Evolutionary conservation across 2,329 filamentous ascomycete species (phyloP).

Genomic region (Sporothrix luriei): DNA sequence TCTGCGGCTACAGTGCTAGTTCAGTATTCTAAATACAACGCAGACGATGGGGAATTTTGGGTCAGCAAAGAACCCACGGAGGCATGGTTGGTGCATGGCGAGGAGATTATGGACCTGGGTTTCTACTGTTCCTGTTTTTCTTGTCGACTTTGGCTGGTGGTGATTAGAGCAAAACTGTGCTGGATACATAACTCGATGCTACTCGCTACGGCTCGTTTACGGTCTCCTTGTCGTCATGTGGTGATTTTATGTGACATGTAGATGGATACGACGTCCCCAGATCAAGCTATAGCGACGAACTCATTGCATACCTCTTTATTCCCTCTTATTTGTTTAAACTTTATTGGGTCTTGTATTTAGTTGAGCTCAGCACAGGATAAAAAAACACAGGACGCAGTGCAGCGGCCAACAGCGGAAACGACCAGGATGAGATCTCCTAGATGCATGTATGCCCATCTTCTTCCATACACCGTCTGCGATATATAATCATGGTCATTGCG

Average conservation of each 20-base stretch:
- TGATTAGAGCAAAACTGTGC: constrained; percentile 4
- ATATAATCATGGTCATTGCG: too few relatives aligned
- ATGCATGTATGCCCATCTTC: background rate
- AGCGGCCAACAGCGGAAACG: background rate
- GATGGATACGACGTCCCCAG: too few relatives aligned
- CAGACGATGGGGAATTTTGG: background rate
- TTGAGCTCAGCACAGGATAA: background rate
- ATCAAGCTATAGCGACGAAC: too few relatives aligned
- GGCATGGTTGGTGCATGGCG: background rate
- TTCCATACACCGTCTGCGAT: background rate
- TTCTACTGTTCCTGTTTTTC: background rate
- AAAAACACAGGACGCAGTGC: background rate
- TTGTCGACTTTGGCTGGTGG: constrained; percentile 1
- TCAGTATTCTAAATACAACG: background rate
- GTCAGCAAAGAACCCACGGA: background rate
- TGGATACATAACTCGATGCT: background rate
- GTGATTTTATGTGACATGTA: background rate
- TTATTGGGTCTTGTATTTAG: background rate
- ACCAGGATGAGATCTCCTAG: background rate
- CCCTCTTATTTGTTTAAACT: background rate
- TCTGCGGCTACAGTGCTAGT: background rate
- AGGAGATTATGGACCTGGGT: background rate
- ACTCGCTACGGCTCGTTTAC: too few relatives aligned
- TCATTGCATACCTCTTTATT: too few relatives aligned
- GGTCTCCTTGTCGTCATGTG: background rate